phyloP scores from a whole-genome alignment of 2,329 filamentous ascomycete genomes.

The Penicillium frequentans region DNA sequence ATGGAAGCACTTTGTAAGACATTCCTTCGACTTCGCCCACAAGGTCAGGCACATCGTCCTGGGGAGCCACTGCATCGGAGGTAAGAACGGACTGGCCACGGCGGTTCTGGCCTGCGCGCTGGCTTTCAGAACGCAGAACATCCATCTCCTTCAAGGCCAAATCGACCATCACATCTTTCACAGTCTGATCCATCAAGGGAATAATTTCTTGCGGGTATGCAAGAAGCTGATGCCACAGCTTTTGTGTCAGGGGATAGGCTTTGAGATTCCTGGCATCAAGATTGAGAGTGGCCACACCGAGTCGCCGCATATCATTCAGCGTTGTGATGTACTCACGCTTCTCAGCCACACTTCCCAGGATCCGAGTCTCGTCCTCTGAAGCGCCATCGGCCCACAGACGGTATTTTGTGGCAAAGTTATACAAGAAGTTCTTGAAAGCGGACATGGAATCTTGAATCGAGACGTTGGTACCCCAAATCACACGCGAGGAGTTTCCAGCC shows the following conservation, averaged over 20 bases:
- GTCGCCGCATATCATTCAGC: slow-evolving; percentile 84
- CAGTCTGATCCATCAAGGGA: slow-evolving; percentile 89
- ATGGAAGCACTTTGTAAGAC: slow-evolving; percentile 83
- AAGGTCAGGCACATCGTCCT: slow-evolving; percentile 63
- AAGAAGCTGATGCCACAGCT: slow-evolving; percentile 93
- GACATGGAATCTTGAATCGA: slow-evolving; percentile 87
- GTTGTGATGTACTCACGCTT: slow-evolving; percentile 81
- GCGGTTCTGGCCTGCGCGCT: slow-evolving; percentile 30
- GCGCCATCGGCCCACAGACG: slow-evolving; percentile 88
- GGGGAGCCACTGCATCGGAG: slow-evolving; percentile 17
- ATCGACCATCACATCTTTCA: slow-evolving; percentile 92
- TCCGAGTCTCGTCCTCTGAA: slow-evolving; percentile 70
- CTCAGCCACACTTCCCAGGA: slow-evolving; percentile 67
- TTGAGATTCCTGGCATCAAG: slow-evolving; percentile 87
- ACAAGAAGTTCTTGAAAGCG: slow-evolving; percentile 86
- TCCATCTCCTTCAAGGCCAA: slow-evolving; percentile 78
- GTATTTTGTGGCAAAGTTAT: slow-evolving; percentile 91
- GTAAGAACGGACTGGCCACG: slow-evolving; percentile 25
- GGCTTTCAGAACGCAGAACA: slow-evolving; percentile 60
- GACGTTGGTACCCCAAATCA: slow-evolving; percentile 97
- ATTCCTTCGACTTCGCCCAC: slow-evolving; percentile 75
- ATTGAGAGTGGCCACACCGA: slow-evolving; percentile 82
- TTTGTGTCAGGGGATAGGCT: slow-evolving; percentile 85
- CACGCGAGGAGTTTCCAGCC: slow-evolving; percentile 75
- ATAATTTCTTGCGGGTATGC: slow-evolving; percentile 96